Percentiles rank a stretch among this genome's conserved stretches.
These are phyloP conservation scores for Nakaseomyces bracarensis DNA, from an alignment of 1,139 yeast species.

Conservation along the genomic window DNA sequence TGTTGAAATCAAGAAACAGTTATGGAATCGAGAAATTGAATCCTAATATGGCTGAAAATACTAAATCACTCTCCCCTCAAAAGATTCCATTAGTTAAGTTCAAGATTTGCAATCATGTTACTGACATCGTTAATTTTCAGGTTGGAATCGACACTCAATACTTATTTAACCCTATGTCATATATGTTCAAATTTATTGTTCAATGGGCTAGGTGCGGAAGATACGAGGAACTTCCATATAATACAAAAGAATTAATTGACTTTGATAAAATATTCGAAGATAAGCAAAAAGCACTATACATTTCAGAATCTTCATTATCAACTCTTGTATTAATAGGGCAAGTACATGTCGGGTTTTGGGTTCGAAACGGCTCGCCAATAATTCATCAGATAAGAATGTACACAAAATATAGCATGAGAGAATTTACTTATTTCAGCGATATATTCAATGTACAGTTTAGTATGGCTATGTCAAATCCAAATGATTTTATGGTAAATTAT, in stretches of 20 bases:
- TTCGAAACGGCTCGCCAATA: slow-evolving; percentile 75
- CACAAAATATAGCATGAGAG: slow-evolving; percentile 73
- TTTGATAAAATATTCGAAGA: slow-evolving; percentile 16
- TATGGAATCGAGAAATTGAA: slow-evolving; percentile 1
- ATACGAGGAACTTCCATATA: slow-evolving; percentile 19
- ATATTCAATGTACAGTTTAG: slow-evolving; percentile 63
- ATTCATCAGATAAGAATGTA: slow-evolving; percentile 75
- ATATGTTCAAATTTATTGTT: slow-evolving; percentile 26
- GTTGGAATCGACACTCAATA: slow-evolving; percentile 30
- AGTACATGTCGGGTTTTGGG: slow-evolving; percentile 78
- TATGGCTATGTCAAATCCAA: slow-evolving; percentile 50
- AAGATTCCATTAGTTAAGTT: slow-evolving; percentile 16
- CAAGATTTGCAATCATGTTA: slow-evolving; percentile 20
- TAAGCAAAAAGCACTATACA: slow-evolving; percentile 18
- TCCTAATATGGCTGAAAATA: not conserved
- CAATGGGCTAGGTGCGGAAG: slow-evolving; percentile 32
- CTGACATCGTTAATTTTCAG: slow-evolving; percentile 24
- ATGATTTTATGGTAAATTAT: slow-evolving; percentile 50
- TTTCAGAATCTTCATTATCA: slow-evolving; percentile 62
- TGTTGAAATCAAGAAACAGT: slow-evolving; percentile 18
- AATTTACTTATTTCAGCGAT: slow-evolving; percentile 73
- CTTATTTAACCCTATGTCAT: slow-evolving; percentile 30
- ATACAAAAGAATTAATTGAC: slow-evolving; percentile 13
- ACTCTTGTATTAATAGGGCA: slow-evolving; percentile 70
- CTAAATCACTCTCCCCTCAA: slow-evolving; percentile 1